These are phyloP conservation scores for Piloderma croceum DNA, from an alignment of 768 basidiomycete genomes.

Conservation along the genomic window DNA sequence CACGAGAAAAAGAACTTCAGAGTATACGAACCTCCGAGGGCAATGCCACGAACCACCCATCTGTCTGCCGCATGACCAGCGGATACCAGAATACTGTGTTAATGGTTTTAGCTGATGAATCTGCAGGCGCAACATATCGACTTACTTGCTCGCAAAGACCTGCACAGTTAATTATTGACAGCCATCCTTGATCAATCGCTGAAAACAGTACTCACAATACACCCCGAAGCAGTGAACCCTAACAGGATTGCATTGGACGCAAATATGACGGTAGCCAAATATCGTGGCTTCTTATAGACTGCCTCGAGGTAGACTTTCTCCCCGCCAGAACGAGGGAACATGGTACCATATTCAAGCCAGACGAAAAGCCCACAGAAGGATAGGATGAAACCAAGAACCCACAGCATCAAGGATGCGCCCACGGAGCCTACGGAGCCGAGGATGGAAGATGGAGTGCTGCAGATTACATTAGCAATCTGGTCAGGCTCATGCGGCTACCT, in stretches of 20 bases:
- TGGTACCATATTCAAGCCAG: constrained; percentile 60
- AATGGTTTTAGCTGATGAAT: not conserved
- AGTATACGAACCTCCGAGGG: constrained; percentile 40
- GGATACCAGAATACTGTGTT: constrained; percentile 42
- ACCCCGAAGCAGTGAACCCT: constrained; percentile 38
- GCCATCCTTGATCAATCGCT: not conserved
- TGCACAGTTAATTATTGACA: constrained; percentile 19
- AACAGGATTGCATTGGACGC: constrained; percentile 43
- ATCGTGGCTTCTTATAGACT: constrained; percentile 42
- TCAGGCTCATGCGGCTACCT: too few species aligned
- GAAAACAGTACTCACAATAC: constrained; percentile 35
- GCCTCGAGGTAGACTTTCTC: constrained; percentile 62
- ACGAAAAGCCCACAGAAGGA: constrained; percentile 57
- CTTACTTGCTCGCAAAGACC: constrained; percentile 8
- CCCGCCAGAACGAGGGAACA: constrained; percentile 58
- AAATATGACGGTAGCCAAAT: constrained; percentile 45
- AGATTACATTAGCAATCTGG: too few species aligned
- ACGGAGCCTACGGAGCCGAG: constrained; percentile 49
- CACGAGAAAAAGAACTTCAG: too few species aligned
- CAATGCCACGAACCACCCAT: constrained; percentile 56
- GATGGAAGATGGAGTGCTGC: not conserved
- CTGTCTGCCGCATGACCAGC: constrained; percentile 33
- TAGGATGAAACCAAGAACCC: constrained; percentile 55
- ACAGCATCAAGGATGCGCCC: constrained; percentile 57
- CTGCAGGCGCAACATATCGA: not conserved